Evolutionary conservation across 2,329 filamentous ascomycete genomes (phyloP).

Genomic region (Alternaria brassicae): DNA sequence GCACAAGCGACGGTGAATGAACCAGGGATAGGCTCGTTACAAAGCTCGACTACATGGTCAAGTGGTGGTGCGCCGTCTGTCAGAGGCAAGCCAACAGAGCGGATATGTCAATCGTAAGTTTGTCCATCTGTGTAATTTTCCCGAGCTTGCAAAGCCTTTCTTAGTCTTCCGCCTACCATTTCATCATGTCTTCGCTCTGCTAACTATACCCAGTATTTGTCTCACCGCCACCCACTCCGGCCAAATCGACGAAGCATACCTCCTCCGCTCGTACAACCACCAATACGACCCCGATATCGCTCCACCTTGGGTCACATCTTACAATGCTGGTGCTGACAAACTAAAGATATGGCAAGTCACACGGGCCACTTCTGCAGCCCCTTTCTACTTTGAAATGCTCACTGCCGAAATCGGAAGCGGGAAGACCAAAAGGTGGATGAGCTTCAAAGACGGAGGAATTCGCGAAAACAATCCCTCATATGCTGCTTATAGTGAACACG

Average conservation of each 20-base stretch:
- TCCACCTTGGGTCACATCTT: conserved; percentile 55
- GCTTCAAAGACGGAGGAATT: conserved; percentile 60
- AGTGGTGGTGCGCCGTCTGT: conserved; percentile 11
- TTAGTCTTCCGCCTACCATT: background rate
- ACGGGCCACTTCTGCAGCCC: conserved; percentile 60
- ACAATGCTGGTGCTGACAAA: conserved; percentile 57
- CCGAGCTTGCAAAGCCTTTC: background rate
- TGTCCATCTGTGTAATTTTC: background rate
- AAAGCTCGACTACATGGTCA: conserved; percentile 32
- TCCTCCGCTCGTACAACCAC: conserved; percentile 58
- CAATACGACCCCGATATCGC: conserved; percentile 52
- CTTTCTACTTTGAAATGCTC: conserved; percentile 61
- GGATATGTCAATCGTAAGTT: conserved; percentile 50
- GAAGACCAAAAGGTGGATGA: conserved; percentile 42
- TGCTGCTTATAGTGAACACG: conserved; percentile 57
- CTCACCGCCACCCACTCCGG: conserved; percentile 58
- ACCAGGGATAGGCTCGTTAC: conserved; percentile 14
- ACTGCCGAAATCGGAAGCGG: conserved; percentile 50
- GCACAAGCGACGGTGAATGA: background rate
- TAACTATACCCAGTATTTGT: conserved; percentile 47
- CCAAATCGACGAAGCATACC: conserved; percentile 57
- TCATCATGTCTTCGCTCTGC: background rate
- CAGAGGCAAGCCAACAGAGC: conserved; percentile 29
- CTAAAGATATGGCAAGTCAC: conserved; percentile 61
- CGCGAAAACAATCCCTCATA: conserved; percentile 60